Evolutionary conservation across 75 land plant species (phyloP), one percentile per base, ranked within the genome.

Genomic region (Pinus taeda): DNA sequence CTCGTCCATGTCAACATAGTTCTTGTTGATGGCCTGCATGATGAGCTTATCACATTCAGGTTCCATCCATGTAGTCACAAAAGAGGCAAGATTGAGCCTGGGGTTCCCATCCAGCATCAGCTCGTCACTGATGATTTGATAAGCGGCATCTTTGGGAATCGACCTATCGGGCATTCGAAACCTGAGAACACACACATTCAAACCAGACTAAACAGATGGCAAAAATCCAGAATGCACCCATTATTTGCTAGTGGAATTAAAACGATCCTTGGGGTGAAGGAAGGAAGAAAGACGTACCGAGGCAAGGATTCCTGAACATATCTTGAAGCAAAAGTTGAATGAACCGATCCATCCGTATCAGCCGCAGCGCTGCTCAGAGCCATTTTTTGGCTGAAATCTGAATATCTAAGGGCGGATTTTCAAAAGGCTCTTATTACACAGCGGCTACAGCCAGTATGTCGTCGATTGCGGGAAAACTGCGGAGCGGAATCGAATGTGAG

Each of bases 1-100:
- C 83, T 88, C 92, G 53, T 90, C 92, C 88, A 88, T 88, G 78
- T 90, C 92, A 49, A 90, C 90, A 76, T 88, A 85, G 63, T 90
- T 90, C 84, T 90, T 90, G 82, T 83, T 88, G 7, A 90, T 60
- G 22, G 91, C 69, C 15, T 49, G 60, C 81, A 83, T 76, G 20
- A 81, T 60, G 39, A 66, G 76, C 26, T 71, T 57, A 33, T 81
- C 82, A 18, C 70, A 83, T 33, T 83, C 85, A 0, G 85, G 85
- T 26, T 83, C 85, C 84, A 83, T 83, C 85, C 85, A 83, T 29
- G 85, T 82, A 22, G 85, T 83, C 15, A 76, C 74, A 57, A 83
- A 83, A 7, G 85, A 83, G 49, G 85, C 85, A 11, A 83, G n/a
- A 72, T 83, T 82, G 6, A 83, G 85, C 36, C 84, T 70, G 36